Base-by-base conservation (phyloP, 148 eudicot genomes). In the Vaccinium corymbosum region DNA sequence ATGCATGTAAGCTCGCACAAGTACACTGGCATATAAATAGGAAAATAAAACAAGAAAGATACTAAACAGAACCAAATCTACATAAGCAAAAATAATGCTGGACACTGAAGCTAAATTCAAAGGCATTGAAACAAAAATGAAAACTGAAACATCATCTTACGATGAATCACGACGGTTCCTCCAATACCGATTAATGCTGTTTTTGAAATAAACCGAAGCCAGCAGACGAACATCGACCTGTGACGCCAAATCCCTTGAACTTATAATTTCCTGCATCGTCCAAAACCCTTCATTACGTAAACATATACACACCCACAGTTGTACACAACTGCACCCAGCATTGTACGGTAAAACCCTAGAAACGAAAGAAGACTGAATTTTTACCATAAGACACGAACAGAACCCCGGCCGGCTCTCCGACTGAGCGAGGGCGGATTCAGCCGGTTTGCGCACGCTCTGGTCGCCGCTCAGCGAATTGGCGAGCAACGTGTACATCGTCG, bases 161-260 rank as follows among this genome's bases (percentile, higher is more conserved):
- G 86, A 77, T 4, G 95, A 89, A 57, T 97, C 98, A 7, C 97
- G 92, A 71, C 97, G 87, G 86, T 82, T 90, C 86, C 99, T 90
- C 99, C 99, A 97, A 82, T 92, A 95, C 12, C 97, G 94, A 86
- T 88, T 95, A 75, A 97, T 77, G 85, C 93, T 90, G 79, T 97
- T 97, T 89, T 97, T 97, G 75, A 97, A 94, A 89, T 94, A 97
- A 84, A 97, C 95, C 0, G 99, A 90, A 2, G 99, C 99, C 94
- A 97, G 85, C 79, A 94, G 85, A 52, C 99, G 94, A 74, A 97
- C 99, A 88, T 94, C 99, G 13, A 87, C 90, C 84, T 92, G 99
- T 22, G 89, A 87, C 20, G 85, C 93, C 83, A 94, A 92, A 89
- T 97, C 97, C 82, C 89, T 90, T 4, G 99, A 91, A 84, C 93